Evolutionary conservation across 208 protist genomes (phyloP).

Genomic region (Leishmania braziliensis): DNA sequence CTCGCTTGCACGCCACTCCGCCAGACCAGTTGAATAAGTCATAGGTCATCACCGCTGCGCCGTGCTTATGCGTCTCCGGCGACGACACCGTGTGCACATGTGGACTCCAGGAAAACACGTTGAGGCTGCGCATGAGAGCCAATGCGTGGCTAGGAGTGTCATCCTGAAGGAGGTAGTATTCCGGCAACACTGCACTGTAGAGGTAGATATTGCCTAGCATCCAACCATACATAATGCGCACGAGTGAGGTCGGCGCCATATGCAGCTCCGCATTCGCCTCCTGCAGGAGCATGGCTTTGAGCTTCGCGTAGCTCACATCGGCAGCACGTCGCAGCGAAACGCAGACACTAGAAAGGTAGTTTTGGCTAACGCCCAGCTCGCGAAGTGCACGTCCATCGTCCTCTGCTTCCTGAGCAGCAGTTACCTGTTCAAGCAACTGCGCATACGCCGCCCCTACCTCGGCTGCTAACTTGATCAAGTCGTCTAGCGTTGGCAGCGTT

Average conservation of each 20-base stretch:
- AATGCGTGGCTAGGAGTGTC: conserved; percentile 38
- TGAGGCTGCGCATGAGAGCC: conserved; percentile 48
- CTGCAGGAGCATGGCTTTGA: conserved; percentile 44
- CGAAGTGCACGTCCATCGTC: conserved; percentile 10
- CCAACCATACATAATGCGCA: conserved; percentile 34
- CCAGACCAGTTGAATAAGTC: conserved; percentile 60
- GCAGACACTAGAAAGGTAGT: conserved; percentile 2
- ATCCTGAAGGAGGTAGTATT: conserved; percentile 71
- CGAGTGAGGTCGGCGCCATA: conserved; percentile 27
- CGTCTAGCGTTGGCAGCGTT: conserved; percentile 26
- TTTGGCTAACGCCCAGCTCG: conserved; percentile 9
- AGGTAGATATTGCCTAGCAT: conserved; percentile 45
- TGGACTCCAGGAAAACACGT: conserved; percentile 48
- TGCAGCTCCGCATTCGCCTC: conserved; percentile 25
- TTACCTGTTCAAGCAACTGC: conserved; percentile 27
- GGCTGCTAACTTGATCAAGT: conserved; percentile 22
- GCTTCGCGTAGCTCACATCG: conserved; percentile 34
- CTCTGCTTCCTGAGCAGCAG: conserved; percentile 21
- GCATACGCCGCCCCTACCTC: conserved; percentile 26
- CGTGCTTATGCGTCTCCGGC: not conserved
- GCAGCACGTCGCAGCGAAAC: conserved; percentile 23
- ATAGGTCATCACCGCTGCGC: conserved; percentile 3
- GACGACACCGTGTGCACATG: conserved; percentile 17
- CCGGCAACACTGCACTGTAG: conserved; percentile 48
- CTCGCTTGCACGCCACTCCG: conserved; percentile 23